Evolutionary conservation across 108 stramenopile genomes (phyloP).

Genomic region (Stephanodiscus triporus): DNA sequence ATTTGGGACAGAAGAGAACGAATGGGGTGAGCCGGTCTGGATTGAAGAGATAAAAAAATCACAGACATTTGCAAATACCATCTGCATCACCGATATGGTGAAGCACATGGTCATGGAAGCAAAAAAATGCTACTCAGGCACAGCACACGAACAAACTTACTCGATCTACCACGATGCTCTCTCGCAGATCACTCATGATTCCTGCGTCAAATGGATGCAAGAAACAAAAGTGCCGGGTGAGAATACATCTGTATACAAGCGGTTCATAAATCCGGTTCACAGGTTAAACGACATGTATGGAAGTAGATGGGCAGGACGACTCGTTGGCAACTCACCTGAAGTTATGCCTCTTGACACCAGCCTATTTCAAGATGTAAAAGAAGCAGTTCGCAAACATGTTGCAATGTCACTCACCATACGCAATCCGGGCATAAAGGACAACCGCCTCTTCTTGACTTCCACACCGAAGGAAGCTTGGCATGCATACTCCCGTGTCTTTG

Average conservation of each 20-base stretch:
- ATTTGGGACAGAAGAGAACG: neutral
- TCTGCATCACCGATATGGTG: slow-evolving; percentile 4
- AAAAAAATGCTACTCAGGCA: neutral
- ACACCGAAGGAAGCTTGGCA: neutral
- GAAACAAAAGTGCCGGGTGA: neutral
- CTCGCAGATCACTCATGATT: neutral
- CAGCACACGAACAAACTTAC: neutral
- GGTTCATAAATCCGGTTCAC: neutral
- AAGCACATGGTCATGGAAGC: neutral
- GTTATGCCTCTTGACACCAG: neutral
- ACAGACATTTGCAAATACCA: neutral
- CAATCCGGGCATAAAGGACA: neutral
- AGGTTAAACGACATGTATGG: neutral
- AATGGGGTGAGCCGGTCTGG: neutral
- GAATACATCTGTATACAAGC: neutral
- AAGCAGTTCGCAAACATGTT: neutral
- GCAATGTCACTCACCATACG: neutral
- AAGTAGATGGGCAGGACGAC: neutral
- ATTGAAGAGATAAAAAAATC: neutral
- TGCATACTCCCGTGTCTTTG: neutral
- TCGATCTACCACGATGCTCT: neutral
- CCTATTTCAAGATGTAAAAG: neutral
- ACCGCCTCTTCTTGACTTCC: neutral
- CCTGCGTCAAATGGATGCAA: neutral
- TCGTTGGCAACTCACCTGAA: neutral